Evolutionary conservation across 192 early-diverging fungal genomes (phyloP).

Genomic region (Kappamyces sp.): DNA sequence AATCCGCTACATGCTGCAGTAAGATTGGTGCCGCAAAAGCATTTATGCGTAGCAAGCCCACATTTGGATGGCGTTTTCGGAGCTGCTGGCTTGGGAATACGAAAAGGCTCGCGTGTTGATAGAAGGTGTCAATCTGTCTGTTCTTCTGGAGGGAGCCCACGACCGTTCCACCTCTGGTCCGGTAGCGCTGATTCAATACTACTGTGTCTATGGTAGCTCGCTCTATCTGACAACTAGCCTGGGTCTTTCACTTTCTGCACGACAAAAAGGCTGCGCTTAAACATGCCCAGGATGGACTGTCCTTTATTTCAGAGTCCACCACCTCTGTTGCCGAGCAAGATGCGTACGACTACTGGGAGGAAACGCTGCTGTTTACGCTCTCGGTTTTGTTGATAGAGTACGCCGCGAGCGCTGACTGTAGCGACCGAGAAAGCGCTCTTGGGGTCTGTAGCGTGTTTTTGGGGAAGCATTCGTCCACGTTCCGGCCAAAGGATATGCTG

Average conservation of each 20-base stretch:
- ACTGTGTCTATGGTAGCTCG: not conserved
- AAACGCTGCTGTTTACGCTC: slow-evolving; percentile 1
- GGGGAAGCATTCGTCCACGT: slow-evolving; percentile 8
- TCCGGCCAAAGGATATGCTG: not conserved
- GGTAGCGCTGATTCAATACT: slow-evolving; percentile 1
- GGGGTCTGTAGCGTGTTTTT: not conserved
- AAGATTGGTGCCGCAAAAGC: slow-evolving; percentile 11
- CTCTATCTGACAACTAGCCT: not conserved
- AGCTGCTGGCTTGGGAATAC: slow-evolving; percentile 1
- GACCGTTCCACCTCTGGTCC: not conserved
- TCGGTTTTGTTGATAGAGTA: too few relatives aligned
- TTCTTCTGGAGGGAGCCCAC: not conserved
- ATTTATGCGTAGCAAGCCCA: slow-evolving; percentile 6
- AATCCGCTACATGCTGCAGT: not conserved
- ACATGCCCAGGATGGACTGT: slow-evolving; percentile 1
- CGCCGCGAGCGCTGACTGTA: not conserved
- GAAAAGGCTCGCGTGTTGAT: not conserved
- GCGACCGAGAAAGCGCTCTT: slow-evolving; percentile 1
- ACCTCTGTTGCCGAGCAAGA: not conserved
- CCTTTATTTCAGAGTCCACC: slow-evolving; percentile 7
- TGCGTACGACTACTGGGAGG: slow-evolving; percentile 6
- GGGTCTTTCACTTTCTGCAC: slow-evolving; percentile 6
- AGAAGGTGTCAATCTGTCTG: not conserved
- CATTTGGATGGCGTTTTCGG: slow-evolving; percentile 7
- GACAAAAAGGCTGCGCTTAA: slow-evolving; percentile 6